A percentile compares a stretch with the other conserved stretches of the same genome.
phyloP scores from a whole-genome alignment of 1,284 basidiomycete genomes.

The Marasmius tenuissimus region DNA sequence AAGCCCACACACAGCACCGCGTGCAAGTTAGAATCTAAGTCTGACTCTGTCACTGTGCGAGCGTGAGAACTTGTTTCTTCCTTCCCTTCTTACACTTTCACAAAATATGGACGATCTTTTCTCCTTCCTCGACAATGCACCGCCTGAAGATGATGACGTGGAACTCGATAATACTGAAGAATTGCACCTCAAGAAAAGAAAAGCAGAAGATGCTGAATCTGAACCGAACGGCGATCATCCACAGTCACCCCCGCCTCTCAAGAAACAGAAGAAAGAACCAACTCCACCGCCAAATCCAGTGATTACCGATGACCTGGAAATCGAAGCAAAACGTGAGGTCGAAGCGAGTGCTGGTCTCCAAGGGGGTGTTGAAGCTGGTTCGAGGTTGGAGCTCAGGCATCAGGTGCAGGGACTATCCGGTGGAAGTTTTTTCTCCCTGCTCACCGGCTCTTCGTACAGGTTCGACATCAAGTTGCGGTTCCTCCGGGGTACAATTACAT shows the following conservation, averaged over 20 bases:
- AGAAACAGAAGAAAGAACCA: constrained; percentile 5
- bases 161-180: constrained; percentile 12
- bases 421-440: constrained; percentile 6
- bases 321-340: constrained; percentile 86
- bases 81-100: too few species aligned
- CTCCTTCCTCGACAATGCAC: constrained; percentile 39
- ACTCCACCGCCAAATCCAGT: constrained; percentile 61
- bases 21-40: too few species aligned
- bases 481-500: constrained; percentile 91
- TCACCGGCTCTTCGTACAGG: constrained; percentile 40
- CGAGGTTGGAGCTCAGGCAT: constrained; percentile 74
- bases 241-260: constrained; percentile 9
- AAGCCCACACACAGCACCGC: too few species aligned
- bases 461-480: constrained; percentile 93
- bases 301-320: constrained; percentile 88
- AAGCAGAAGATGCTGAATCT: constrained; percentile 21
- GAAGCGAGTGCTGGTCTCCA: constrained; percentile 82
- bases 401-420: constrained; percentile 50
- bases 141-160: constrained; percentile 24
- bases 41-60: too few species aligned
- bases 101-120: constrained; percentile 31
- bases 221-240: neutral
- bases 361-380: constrained; percentile 64
- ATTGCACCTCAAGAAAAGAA: constrained; percentile 29
- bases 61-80: too few species aligned